phyloP scores from a whole-genome alignment of 2,329 filamentous ascomycete species.

The Fusarium torulosum region DNA sequence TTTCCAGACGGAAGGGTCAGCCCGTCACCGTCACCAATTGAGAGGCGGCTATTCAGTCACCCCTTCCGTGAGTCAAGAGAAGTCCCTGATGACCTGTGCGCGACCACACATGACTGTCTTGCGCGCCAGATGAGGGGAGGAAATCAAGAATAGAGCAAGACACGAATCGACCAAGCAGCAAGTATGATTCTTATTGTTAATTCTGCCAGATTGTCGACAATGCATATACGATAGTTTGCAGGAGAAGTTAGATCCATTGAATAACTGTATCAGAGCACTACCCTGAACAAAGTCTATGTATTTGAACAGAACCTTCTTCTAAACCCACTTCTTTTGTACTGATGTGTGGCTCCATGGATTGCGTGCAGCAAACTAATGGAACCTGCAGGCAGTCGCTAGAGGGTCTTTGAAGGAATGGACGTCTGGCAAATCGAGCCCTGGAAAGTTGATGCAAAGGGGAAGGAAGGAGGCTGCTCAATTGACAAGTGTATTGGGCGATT shows the following conservation, averaged over 20 bases:
- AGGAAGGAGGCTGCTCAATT: slow-evolving; percentile 32
- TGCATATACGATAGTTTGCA: not conserved
- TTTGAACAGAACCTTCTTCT: not conserved
- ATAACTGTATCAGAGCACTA: slow-evolving; percentile 4
- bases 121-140: slow-evolving; percentile 12
- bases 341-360: not conserved
- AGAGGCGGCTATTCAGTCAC: slow-evolving; percentile 11
- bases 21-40: slow-evolving; percentile 21
- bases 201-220: not conserved
- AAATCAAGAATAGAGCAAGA: slow-evolving; percentile 8
- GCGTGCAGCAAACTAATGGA: slow-evolving; percentile 39
- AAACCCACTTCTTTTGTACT: not conserved
- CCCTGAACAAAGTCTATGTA: slow-evolving; percentile 11
- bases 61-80: slow-evolving; percentile 33
- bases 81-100: slow-evolving; percentile 41
- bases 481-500: slow-evolving; percentile 24
- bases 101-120: slow-evolving; percentile 39
- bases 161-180: slow-evolving; percentile 1
- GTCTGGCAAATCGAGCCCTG: slow-evolving; percentile 32
- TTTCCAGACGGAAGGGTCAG: slow-evolving; percentile 39
- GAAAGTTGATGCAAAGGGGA: slow-evolving; percentile 42
- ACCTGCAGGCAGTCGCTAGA: slow-evolving; percentile 36
- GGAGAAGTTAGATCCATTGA: not conserved
- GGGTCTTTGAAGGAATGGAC: slow-evolving; percentile 25
- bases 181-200: slow-evolving; percentile 6